Evolutionary conservation across 176 grass and related monocot genomes (phyloP).

Genomic region (Juncus effusus): DNA sequence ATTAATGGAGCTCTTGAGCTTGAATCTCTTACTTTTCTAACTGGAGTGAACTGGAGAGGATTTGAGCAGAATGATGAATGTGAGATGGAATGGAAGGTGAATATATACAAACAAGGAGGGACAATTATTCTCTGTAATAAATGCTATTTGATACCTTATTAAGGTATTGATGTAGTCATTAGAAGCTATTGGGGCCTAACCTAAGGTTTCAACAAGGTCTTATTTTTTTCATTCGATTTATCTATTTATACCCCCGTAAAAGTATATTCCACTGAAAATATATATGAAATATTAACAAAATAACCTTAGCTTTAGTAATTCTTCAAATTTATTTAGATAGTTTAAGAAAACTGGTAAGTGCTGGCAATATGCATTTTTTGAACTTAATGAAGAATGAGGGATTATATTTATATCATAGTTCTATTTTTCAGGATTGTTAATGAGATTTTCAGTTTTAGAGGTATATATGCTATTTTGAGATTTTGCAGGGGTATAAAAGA

Average conservation of each 20-base stretch:
- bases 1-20: conserved; percentile 24
- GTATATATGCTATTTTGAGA: background rate
- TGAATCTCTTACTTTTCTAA: too few species aligned
- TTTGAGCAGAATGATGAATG: background rate
- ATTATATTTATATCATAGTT: background rate
- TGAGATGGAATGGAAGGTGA: background rate
- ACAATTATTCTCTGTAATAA: conserved; percentile 30
- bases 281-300: background rate
- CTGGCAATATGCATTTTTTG: background rate
- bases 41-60: background rate
- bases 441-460: background rate
- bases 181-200: conserved; percentile 4
- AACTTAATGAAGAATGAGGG: too few species aligned
- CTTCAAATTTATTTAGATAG: background rate
- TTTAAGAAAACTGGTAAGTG: background rate
- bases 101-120: conserved; percentile 16
- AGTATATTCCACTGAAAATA: background rate
- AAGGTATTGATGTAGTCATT: conserved; percentile 21
- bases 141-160: conserved; percentile 17
- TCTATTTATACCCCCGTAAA: background rate
- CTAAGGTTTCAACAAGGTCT: background rate
- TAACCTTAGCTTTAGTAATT: background rate
- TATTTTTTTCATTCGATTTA: background rate
- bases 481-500: background rate
- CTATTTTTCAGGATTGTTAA: background rate